Percentiles rank a stretch among this genome's conserved stretches.
phyloP scores from a whole-genome alignment of 495 filamentous ascomycete species.

The Annulohypoxylon maeteangense region DNA sequence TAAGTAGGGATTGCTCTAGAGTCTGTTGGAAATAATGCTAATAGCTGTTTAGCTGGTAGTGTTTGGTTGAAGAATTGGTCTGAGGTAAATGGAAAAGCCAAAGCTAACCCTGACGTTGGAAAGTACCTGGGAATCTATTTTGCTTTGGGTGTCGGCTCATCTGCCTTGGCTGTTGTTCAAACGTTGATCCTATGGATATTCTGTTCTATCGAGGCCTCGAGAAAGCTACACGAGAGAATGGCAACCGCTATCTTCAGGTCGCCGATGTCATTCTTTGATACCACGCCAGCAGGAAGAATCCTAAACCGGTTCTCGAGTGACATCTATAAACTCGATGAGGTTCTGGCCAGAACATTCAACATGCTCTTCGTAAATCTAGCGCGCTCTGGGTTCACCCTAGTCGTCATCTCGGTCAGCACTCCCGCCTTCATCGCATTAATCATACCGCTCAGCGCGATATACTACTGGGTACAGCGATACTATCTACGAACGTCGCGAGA shows the following conservation, averaged over 20 bases:
- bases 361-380: slow-evolving; percentile 94
- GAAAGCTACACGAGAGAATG: slow-evolving; percentile 98
- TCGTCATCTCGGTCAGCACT: slow-evolving; percentile 82
- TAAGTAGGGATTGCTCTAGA: slow-evolving; percentile 47
- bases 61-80: slow-evolving; percentile 96
- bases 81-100: slow-evolving; percentile 74
- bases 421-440: slow-evolving; percentile 84
- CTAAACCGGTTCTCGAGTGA: slow-evolving; percentile 97
- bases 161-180: slow-evolving; percentile 86
- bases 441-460: slow-evolving; percentile 81
- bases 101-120: slow-evolving; percentile 76
- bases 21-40: background rate
- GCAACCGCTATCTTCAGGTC: slow-evolving; percentile 97
- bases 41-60: slow-evolving; percentile 65
- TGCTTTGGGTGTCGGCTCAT: slow-evolving; percentile 89
- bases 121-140: slow-evolving; percentile 97
- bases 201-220: slow-evolving; percentile 97
- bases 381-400: slow-evolving; percentile 84
- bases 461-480: slow-evolving; percentile 95
- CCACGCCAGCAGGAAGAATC: slow-evolving; percentile 95
- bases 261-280: slow-evolving; percentile 99
- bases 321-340: slow-evolving; percentile 95
- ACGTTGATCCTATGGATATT: slow-evolving; percentile 98
- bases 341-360: slow-evolving; percentile 90
- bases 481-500: slow-evolving; percentile 96